Conservation (phyloP, 1,139 yeast species). For the Saccharomycopsis hybrid region DNA sequence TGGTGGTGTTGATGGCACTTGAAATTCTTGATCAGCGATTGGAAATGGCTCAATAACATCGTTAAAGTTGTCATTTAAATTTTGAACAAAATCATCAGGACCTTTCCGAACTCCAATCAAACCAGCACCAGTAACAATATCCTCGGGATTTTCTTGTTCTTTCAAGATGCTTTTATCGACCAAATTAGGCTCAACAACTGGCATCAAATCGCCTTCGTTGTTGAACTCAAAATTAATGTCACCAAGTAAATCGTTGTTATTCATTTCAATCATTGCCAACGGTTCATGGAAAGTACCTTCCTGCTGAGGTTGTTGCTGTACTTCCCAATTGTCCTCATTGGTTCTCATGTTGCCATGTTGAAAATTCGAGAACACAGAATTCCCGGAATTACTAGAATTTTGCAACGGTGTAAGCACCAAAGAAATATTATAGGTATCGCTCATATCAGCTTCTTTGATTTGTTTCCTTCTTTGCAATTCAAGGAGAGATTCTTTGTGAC, state of each 20-base stretch:
- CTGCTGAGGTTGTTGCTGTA: too few relatives aligned
- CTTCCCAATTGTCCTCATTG: constrained; percentile 15
- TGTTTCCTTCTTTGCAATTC: not conserved
- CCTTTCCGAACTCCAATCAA: too few relatives aligned
- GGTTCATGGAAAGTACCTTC: too few relatives aligned
- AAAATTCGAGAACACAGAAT: not conserved
- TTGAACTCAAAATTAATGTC: constrained; percentile 27
- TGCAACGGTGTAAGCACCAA: not conserved
- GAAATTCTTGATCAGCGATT: too few relatives aligned
- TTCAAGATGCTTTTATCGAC: too few relatives aligned
- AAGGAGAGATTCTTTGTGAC: not conserved
- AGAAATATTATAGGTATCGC: not conserved
- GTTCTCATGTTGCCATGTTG: not conserved
- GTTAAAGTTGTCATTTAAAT: too few relatives aligned
- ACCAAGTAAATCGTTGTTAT: constrained; percentile 19
- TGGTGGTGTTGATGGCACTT: too few relatives aligned
- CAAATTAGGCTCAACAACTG: too few relatives aligned
- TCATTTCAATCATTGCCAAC: constrained; percentile 18
- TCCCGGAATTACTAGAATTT: not conserved
- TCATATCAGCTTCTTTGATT: not conserved
- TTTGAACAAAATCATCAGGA: too few relatives aligned
- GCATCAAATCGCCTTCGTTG: constrained; percentile 21
- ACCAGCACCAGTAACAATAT: too few relatives aligned
- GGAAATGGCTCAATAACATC: too few relatives aligned
- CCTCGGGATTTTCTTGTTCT: too few relatives aligned